A percentile compares a stretch with the other conserved stretches of the same genome.
Evolutionary conservation across 2,329 filamentous ascomycete species (phyloP).

Genomic region (Phoma sp.): DNA sequence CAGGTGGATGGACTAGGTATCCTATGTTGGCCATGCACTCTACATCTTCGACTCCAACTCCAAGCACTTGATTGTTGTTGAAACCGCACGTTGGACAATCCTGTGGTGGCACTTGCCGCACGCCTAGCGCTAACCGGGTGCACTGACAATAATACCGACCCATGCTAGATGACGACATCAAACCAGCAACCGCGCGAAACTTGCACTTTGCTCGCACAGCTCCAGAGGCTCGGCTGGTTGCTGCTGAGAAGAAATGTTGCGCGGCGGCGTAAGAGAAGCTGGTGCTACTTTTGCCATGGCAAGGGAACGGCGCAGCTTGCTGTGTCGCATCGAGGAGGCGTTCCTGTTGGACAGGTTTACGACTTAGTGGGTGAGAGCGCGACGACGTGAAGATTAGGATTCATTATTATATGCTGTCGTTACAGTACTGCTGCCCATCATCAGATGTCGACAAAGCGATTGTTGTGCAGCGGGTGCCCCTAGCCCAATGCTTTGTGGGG

Average conservation of each 20-base stretch:
- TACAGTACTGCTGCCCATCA: conserved; percentile 7
- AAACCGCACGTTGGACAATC: not conserved
- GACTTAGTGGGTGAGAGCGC: not conserved
- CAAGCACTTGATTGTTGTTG: not conserved
- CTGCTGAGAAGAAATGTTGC: not conserved
- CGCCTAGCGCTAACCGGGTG: conserved; percentile 12
- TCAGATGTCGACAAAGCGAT: conserved; percentile 19
- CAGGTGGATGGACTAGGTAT: too few relatives aligned
- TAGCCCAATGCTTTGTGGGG: conserved; percentile 19
- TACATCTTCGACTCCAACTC: not conserved
- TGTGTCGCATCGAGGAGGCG: not conserved
- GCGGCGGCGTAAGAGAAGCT: not conserved
- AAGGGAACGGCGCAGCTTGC: not conserved
- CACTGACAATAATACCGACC: not conserved
- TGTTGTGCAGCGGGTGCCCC: conserved; percentile 21
- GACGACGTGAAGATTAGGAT: conserved; percentile 4
- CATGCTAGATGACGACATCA: conserved; percentile 12
- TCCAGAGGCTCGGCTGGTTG: not conserved
- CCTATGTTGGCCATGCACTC: too few relatives aligned
- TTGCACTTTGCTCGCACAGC: not conserved
- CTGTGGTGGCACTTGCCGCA: not conserved
- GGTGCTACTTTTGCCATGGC: not conserved
- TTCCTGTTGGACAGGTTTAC: not conserved
- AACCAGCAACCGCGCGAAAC: conserved; percentile 5
- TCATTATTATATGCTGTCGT: conserved; percentile 14